Evolutionary conservation across 352 stramenopile genomes (phyloP), one percentile per base, ranked within the genome.

Genomic region (Peronospora destructor): DNA sequence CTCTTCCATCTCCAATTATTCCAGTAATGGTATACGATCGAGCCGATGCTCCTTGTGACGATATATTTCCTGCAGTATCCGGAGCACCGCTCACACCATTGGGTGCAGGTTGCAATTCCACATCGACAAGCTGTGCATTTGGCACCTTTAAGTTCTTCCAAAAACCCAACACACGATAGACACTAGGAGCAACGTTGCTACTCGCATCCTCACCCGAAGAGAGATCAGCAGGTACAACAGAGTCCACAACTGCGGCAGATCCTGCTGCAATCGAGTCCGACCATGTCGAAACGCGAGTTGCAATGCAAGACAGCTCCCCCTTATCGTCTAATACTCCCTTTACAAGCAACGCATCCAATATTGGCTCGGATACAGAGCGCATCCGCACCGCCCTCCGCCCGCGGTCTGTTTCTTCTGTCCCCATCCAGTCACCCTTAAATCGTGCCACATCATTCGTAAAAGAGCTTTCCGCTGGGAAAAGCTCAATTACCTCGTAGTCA

Each of bases 401-500:
- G 9, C 82, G 73, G 25, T 94, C 84, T 9, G 76, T 76, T 13
- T 82, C 71, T 59, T 94, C 84, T 21, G 49, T 79, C 5, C 62
- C 84, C 56, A 89, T 80, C 84, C 84, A 94, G 37, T 87, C 74
- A 6, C 81, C 84, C 45, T 68, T 66, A 16, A 94, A 23, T 17
- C 63, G 38, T 13, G 59, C 23, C 23, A 53, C 32, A 9, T 34
- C 8, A 57, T 62, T 52, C 8, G 45, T 43, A 29, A 37, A 43
- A 14, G 38, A 50, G 39, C 23, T 42, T 46, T 53, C 53, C 23
- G 45, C 45, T 25, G 56, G 54, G 39, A 83, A 76, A 13, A 94
- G 39, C 14, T 90, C 68, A 25, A 93, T 92, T 9, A 91, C 76
- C 53, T 94, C 84, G 54, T 94, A 94, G 43, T 94, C 82, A 29